Conservation (phyloP, 2,329 filamentous ascomycete genomes). For the Didymella pomorum region DNA sequence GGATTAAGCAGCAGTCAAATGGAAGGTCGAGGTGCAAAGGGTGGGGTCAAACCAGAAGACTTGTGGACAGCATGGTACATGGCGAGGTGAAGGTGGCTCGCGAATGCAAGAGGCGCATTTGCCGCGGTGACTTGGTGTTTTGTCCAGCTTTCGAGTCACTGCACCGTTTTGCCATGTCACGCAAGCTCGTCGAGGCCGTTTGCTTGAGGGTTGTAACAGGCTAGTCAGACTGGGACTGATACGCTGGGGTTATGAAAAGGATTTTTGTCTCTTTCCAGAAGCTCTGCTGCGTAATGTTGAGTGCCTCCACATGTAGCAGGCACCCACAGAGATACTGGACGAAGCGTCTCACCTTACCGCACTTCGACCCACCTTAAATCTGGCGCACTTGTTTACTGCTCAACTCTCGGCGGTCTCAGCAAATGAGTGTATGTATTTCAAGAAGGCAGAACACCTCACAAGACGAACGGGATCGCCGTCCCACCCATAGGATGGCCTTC, state of each 20-base stretch:
- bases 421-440: background rate
- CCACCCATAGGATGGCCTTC: background rate
- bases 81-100: background rate
- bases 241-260: too few relatives aligned
- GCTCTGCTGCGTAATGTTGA: background rate
- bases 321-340: background rate
- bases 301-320: background rate
- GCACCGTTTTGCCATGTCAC: background rate
- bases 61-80: background rate
- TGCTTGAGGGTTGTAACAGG: too few relatives aligned
- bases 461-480: background rate
- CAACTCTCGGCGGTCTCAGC: too few relatives aligned
- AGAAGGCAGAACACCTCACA: background rate
- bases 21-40: background rate
- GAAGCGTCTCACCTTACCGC: background rate
- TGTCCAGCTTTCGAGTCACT: background rate
- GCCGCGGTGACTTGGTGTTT: background rate
- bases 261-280: too few relatives aligned
- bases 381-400: background rate
- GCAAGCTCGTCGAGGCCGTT: background rate
- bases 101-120: background rate
- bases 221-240: too few relatives aligned
- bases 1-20: background rate
- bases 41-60: background rate
- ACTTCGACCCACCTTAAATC: background rate